phyloP scores from a whole-genome alignment of 2,329 filamentous ascomycete species.

The Zymoseptoria brevis region DNA sequence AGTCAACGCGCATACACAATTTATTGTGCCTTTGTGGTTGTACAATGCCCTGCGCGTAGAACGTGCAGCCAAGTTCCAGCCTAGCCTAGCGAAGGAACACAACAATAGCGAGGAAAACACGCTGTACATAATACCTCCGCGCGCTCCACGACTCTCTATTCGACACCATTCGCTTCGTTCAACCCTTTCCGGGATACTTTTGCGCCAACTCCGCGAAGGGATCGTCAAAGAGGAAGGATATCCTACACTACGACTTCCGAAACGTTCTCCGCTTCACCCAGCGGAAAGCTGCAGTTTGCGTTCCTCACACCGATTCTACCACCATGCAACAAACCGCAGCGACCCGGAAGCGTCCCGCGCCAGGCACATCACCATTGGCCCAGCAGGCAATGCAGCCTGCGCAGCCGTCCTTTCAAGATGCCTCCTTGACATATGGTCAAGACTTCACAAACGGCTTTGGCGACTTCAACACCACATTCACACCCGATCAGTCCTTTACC shows the following conservation, averaged over 20 bases:
- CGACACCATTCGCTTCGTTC: neutral
- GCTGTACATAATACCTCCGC: neutral
- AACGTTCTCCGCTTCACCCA: neutral
- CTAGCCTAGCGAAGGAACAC: neutral
- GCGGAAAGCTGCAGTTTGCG: neutral
- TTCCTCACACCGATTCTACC: neutral
- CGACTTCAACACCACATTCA: conserved; percentile 19
- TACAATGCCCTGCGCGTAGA: neutral
- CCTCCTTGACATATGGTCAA: conserved; percentile 42
- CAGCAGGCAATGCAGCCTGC: conserved; percentile 40
- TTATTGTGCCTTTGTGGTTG: neutral
- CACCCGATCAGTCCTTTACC: conserved; percentile 26
- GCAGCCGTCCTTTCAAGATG: conserved; percentile 28
- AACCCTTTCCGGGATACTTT: neutral
- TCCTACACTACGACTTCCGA: neutral
- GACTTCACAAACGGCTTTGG: conserved; percentile 26
- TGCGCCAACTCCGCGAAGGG: neutral
- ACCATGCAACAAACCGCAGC: neutral
- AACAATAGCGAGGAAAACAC: neutral
- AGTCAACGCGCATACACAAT: neutral
- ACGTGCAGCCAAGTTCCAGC: neutral
- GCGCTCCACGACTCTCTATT: neutral
- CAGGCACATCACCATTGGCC: conserved; percentile 58
- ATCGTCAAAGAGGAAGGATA: neutral
- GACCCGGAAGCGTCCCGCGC: conserved; percentile 62